These are phyloP conservation scores for Schoenoplectus triqueter DNA, from an alignment of 202 grass and related monocot genomes.

Conservation along the genomic window DNA sequence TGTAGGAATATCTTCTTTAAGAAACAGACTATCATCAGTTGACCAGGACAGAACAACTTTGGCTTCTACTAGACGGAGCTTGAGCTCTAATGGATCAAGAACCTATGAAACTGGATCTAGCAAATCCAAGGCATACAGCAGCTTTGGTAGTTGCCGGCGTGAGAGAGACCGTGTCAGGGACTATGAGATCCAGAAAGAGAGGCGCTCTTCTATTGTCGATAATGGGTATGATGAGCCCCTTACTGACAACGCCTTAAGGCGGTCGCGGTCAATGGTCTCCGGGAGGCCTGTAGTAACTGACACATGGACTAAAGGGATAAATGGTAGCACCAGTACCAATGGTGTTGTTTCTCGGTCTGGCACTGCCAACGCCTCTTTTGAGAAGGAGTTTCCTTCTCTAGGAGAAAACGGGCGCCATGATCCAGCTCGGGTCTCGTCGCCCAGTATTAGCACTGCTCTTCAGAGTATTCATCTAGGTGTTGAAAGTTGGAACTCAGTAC, in stretches of 20 bases:
- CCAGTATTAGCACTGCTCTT: conserved; percentile 60
- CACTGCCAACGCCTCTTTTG: conserved; percentile 54
- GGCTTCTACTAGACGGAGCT: conserved; percentile 43
- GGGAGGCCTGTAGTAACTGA: conserved; percentile 37
- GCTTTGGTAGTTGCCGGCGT: conserved; percentile 63
- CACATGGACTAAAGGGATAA: conserved; percentile 55
- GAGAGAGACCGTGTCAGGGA: conserved; percentile 63
- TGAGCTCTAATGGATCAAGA: conserved; percentile 50
- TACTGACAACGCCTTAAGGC: conserved; percentile 61
- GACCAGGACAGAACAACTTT: conserved; percentile 46
- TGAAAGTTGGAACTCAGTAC: conserved; percentile 64
- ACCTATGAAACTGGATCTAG: conserved; percentile 42
- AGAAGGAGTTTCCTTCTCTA: conserved; percentile 83
- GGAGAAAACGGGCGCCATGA: conserved; percentile 52
- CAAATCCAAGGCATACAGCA: conserved; percentile 70
- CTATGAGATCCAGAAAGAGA: conserved; percentile 59
- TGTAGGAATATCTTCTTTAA: conserved; percentile 54
- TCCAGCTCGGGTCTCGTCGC: conserved; percentile 53
- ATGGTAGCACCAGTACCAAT: conserved; percentile 48
- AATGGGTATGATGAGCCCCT: conserved; percentile 51
- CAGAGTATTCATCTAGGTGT: conserved; percentile 49
- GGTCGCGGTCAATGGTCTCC: conserved; percentile 54
- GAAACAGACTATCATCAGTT: conserved; percentile 49
- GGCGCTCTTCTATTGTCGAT: conserved; percentile 49
- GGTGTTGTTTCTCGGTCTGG: conserved; percentile 54